Evolutionary conservation across 2,329 filamentous ascomycete species (phyloP), one percentile per base, ranked within the genome.

Genomic region (Penicillium digitatum): DNA sequence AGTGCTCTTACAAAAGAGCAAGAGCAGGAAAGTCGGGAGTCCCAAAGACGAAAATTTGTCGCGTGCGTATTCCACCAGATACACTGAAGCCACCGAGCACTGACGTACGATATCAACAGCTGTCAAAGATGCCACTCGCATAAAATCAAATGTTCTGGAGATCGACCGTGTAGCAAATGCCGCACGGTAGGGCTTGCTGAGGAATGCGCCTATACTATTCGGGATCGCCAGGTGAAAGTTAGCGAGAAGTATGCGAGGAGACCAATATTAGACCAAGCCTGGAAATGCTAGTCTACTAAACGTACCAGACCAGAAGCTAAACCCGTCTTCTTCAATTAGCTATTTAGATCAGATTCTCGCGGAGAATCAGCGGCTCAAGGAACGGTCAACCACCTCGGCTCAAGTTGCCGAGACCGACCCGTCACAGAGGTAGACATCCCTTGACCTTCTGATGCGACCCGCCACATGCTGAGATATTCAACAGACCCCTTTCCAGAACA

Each of bases 91-190:
- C 42, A 51, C 47, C 31, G 5, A 48, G 14, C 27, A 38, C 49
- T 57, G n/a, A 60, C 48, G 7, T 12, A 20, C 27, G 8, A 6
- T 16, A 26, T 20, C 12, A 29, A 40, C 54, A 70, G 70, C 5
- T 78, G 76, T 44, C 72, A 75, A 57, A 64, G 75, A 57, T 79
- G 76, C 47, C 76, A 79, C 63, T 58, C 68, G 0, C 76, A 78
- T 29, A 79, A 79, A 56, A 76, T 78, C 26, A 78, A 76, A 58
- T 79, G 77, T 52, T 78, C 76, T 0, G 76, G 76, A 1, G 71
- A 73, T 3, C 68, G 71, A 24, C 77, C 77, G 1, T 79, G 77
- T 52, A 66, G 62, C 32, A 73, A 76, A 37, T 79, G 76, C 52
- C 64, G 65, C 37, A 59, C 67, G 7, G 72, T 75, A 0, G 73